These are phyloP conservation scores for Chimonanthus praecox DNA, from an alignment of 164 flowering plant genomes.

Conservation along the genomic window DNA sequence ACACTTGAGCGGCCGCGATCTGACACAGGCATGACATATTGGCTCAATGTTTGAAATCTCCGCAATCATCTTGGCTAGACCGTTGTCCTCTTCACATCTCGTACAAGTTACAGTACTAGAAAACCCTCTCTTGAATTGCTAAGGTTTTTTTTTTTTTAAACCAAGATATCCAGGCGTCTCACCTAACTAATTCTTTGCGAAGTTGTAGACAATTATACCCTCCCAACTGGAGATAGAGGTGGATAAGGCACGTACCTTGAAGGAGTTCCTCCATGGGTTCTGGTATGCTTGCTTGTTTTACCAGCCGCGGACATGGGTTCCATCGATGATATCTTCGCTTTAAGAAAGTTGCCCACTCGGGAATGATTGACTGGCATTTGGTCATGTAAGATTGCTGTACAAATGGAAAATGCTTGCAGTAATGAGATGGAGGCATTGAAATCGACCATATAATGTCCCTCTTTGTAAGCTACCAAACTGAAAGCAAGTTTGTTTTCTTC, in stretches of 20 bases:
- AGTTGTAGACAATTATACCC: conserved; percentile 32
- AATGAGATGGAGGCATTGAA: conserved; percentile 46
- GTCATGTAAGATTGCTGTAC: conserved; percentile 46
- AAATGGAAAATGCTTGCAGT: conserved; percentile 73
- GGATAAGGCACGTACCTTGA: conserved; percentile 44
- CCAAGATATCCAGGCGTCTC: too few species aligned
- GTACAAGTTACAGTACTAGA: background rate
- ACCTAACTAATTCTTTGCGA: background rate
- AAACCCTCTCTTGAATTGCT: background rate
- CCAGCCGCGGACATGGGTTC: conserved; percentile 10
- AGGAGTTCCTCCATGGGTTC: conserved; percentile 20
- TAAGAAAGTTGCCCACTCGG: conserved; percentile 14
- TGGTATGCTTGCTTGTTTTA: conserved; percentile 11
- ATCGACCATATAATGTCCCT: conserved; percentile 51
- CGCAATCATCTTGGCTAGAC: background rate
- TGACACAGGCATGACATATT: background rate
- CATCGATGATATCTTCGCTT: conserved; percentile 16
- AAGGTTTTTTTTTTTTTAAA: background rate
- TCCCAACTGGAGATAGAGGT: conserved; percentile 68
- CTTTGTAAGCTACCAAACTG: conserved; percentile 39
- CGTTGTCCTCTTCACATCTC: background rate
- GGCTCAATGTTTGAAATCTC: background rate
- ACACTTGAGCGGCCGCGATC: too few species aligned
- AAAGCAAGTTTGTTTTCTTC: conserved; percentile 35
- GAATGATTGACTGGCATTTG: conserved; percentile 21